These are phyloP conservation scores for Daldinia childiae DNA, from an alignment of 495 filamentous ascomycete genomes.

Conservation along the genomic window DNA sequence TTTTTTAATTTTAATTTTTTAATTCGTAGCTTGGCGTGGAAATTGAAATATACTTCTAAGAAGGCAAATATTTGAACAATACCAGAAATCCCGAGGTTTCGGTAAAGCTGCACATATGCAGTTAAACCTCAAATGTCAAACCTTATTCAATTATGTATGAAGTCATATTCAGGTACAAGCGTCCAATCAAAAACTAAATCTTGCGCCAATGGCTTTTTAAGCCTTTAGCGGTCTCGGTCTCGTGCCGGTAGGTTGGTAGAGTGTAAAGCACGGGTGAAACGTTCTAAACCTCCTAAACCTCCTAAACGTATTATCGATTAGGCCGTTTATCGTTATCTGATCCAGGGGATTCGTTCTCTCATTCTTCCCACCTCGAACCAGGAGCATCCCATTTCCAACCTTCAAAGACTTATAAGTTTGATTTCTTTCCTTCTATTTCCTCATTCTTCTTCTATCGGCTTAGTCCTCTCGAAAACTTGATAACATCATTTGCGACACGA, in stretches of 20 bases:
- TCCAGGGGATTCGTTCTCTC: constrained; percentile 21
- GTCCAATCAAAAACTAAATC: constrained; percentile 22
- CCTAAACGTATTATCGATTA: constrained; percentile 30
- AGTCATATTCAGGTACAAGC: constrained; percentile 21
- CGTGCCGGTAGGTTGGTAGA: constrained; percentile 7
- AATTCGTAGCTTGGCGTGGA: too few relatives aligned
- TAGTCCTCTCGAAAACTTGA: background rate
- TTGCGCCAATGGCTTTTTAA: constrained; percentile 14
- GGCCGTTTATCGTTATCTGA: constrained; percentile 30
- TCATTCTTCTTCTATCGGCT: background rate
- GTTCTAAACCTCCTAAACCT: background rate
- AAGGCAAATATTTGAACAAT: too few relatives aligned
- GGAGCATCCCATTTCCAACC: constrained; percentile 8
- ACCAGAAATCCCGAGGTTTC: too few relatives aligned
- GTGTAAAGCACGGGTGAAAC: constrained; percentile 15
- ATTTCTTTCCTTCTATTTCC: constrained; percentile 9
- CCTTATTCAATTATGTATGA: constrained; percentile 28
- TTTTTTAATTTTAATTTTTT: too few relatives aligned
- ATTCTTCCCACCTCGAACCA: constrained; percentile 26
- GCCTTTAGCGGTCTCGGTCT: constrained; percentile 14
- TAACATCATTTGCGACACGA: constrained; percentile 34
- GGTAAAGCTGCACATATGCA: constrained; percentile 4
- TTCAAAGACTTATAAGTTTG: constrained; percentile 17
- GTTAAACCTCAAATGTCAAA: background rate
- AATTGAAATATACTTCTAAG: too few relatives aligned